Conservation (phyloP, 2,329 filamentous ascomycete genomes). For the Saccharata proteae region DNA sequence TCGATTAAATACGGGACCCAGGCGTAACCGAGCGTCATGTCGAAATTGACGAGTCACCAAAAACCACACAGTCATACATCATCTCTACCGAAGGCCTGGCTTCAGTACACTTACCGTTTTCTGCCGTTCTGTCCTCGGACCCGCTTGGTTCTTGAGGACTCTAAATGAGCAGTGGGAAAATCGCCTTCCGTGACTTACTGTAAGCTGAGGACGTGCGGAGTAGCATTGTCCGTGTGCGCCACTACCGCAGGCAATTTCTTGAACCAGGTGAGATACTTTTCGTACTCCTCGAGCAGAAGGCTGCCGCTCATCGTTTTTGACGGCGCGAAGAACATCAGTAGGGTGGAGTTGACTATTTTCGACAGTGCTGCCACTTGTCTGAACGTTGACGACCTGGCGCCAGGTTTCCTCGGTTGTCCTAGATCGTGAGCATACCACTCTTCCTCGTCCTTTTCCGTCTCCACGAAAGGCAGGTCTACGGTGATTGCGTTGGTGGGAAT, state of each 20-base stretch:
- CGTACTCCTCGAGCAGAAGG: conserved; percentile 10
- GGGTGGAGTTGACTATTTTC: conserved; percentile 13
- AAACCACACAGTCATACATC: too few species aligned
- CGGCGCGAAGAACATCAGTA: conserved; percentile 14
- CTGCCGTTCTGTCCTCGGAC: too few species aligned
- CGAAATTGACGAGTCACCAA: too few species aligned
- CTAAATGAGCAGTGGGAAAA: too few species aligned
- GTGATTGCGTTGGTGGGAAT: conserved; percentile 12
- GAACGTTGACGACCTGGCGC: conserved; percentile 11
- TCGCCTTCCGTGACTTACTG: conserved; percentile 12
- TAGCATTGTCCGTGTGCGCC: conserved; percentile 8
- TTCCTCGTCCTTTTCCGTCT: conserved; percentile 8
- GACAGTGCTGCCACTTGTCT: conserved; percentile 10
- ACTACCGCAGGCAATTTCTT: conserved; percentile 8
- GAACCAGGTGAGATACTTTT: conserved; percentile 11
- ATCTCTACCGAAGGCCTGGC: too few species aligned
- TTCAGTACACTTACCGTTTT: too few species aligned
- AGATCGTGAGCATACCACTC: conserved; percentile 10
- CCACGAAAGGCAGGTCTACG: conserved; percentile 10
- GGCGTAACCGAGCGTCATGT: too few species aligned
- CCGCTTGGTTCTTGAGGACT: too few species aligned
- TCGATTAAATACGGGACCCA: too few species aligned
- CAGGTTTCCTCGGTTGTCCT: too few species aligned
- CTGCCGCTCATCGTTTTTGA: conserved; percentile 10
- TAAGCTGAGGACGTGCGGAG: conserved; percentile 11